These are phyloP conservation scores for Phytopythium helicoides DNA, from an alignment of 352 stramenopile species.

Conservation along the genomic window DNA sequence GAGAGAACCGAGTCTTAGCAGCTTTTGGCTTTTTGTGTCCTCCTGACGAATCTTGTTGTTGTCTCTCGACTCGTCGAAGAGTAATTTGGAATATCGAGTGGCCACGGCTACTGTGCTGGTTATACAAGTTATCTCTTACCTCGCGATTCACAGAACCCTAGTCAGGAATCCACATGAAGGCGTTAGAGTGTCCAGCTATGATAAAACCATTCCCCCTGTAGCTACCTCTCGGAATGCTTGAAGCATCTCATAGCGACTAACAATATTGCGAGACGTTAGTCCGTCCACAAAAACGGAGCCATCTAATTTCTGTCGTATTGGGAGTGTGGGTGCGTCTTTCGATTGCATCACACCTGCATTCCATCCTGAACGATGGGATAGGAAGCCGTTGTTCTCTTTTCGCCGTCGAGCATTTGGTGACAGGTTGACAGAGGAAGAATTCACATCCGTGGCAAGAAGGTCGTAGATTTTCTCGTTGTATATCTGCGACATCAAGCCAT, in stretches of 20 bases:
- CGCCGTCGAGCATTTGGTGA: constrained; percentile 1
- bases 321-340: constrained; percentile 52
- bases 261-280: constrained; percentile 53
- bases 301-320: constrained; percentile 64
- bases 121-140: constrained; percentile 73
- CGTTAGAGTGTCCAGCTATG: no score
- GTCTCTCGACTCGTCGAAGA: constrained; percentile 31
- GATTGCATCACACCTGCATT: constrained; percentile 33
- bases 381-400: constrained; percentile 11
- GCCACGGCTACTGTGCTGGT: constrained; percentile 63
- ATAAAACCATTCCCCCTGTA: neutral
- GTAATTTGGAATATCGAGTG: constrained; percentile 78
- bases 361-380: constrained; percentile 42
- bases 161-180: no score
- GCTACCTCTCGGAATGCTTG: constrained; percentile 61
- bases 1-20: constrained; percentile 43
- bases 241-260: constrained; percentile 41
- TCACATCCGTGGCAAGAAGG: constrained; percentile 36
- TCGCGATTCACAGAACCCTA: constrained; percentile 65
- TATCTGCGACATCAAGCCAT: constrained; percentile 29
- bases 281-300: constrained; percentile 69
- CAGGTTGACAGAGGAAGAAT: neutral
- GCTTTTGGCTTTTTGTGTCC: neutral
- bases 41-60: constrained; percentile 1
- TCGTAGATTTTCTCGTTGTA: constrained; percentile 84